Conservation (phyloP, 2,329 filamentous ascomycete species). For the Fusarium domesticum region DNA sequence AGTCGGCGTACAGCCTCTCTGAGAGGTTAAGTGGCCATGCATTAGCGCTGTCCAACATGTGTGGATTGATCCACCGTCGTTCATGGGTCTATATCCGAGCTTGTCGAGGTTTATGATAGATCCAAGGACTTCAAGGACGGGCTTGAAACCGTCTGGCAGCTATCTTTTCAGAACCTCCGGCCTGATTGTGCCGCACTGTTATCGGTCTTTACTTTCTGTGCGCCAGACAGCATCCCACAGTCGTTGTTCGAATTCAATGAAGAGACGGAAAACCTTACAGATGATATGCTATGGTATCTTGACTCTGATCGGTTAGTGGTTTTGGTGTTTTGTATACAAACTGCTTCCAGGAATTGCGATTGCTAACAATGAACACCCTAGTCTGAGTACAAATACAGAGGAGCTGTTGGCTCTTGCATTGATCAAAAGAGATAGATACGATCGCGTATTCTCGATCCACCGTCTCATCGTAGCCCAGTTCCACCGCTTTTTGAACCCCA, state of each 20-base stretch:
- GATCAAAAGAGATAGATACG: slow-evolving; percentile 4
- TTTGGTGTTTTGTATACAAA: slow-evolving; percentile 1
- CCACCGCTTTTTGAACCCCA: slow-evolving; percentile 2
- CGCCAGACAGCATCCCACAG: slow-evolving; percentile 9
- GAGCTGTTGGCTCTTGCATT: slow-evolving; percentile 1
- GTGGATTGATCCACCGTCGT: slow-evolving; percentile 9
- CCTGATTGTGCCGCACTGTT: slow-evolving; percentile 1
- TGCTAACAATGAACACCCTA: too few species aligned
- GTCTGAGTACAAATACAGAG: too few species aligned
- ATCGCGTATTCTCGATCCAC: slow-evolving; percentile 7
- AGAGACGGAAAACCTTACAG: neutral
- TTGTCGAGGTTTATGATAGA: slow-evolving; percentile 5
- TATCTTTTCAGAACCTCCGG: slow-evolving; percentile 7
- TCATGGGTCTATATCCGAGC: slow-evolving; percentile 5
- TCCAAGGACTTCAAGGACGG: slow-evolving; percentile 1
- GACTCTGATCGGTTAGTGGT: too few species aligned
- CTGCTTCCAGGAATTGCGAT: too few species aligned
- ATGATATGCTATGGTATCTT: too few species aligned
- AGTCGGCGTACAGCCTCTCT: slow-evolving; percentile 4
- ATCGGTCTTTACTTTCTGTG: too few species aligned
- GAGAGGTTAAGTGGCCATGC: slow-evolving; percentile 9
- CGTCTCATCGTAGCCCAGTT: slow-evolving; percentile 3
- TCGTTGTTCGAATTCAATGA: slow-evolving; percentile 3
- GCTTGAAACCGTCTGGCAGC: slow-evolving; percentile 5
- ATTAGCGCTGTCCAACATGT: slow-evolving; percentile 6